Conservation (phyloP, 768 basidiomycete species). For the Hypholoma sublateritium region DNA sequence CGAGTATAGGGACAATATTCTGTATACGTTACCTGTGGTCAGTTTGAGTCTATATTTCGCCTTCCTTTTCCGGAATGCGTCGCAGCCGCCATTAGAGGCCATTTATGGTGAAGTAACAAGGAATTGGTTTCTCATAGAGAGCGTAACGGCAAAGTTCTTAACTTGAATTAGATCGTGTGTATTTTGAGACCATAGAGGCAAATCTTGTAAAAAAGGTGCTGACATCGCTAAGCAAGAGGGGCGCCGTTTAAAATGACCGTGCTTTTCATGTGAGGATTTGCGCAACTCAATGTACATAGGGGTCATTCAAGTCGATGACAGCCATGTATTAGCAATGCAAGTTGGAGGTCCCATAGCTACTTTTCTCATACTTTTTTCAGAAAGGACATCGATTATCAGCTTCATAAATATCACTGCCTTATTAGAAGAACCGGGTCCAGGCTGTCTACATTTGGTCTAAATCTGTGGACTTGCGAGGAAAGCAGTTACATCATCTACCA, state of each 20-base stretch:
- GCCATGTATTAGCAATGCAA: too few relatives aligned
- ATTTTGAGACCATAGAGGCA: conserved; percentile 2
- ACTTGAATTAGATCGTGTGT: neutral
- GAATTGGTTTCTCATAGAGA: neutral
- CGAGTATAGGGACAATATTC: neutral
- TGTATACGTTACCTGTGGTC: conserved; percentile 1
- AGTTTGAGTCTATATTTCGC: neutral
- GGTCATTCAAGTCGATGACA: neutral
- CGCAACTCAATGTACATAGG: neutral
- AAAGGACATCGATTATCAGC: neutral
- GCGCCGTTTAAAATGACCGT: neutral
- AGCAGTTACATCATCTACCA: neutral
- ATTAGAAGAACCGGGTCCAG: neutral
- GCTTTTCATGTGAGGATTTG: neutral
- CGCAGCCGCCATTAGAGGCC: too few relatives aligned
- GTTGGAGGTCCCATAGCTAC: too few relatives aligned
- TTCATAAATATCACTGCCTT: too few relatives aligned
- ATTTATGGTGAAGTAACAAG: too few relatives aligned
- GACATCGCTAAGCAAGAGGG: neutral
- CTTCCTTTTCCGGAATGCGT: neutral
- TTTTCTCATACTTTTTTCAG: too few relatives aligned
- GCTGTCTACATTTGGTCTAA: neutral
- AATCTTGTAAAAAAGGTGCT: neutral
- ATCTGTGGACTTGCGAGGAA: neutral
- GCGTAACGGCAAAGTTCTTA: neutral